Percentiles rank a stretch among this genome's conserved stretches.
Evolutionary conservation across 345 rosid genomes (phyloP).

Genomic region (Sapria himalayana): DNA sequence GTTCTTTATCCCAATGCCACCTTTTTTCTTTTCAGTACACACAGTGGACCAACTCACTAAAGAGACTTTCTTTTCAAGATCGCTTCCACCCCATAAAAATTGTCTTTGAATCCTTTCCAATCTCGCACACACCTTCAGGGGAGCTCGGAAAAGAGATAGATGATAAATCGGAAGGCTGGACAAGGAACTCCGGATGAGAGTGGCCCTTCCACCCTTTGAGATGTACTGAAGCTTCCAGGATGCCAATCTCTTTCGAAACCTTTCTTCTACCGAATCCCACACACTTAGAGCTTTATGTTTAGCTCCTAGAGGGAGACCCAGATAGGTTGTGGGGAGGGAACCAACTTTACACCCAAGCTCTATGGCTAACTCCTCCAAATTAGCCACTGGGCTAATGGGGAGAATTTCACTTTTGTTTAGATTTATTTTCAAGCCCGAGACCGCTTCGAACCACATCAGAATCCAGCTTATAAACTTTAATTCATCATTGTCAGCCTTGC

Average conservation of each 20-base stretch:
- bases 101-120: background rate
- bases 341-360: background rate
- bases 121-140: background rate
- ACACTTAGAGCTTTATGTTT: background rate
- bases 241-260: background rate
- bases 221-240: background rate
- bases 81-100: background rate
- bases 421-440: background rate
- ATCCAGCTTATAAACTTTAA: background rate
- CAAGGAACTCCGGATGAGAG: background rate
- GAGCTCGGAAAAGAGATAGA: background rate
- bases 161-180: background rate
- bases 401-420: background rate
- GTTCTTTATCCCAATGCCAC: background rate
- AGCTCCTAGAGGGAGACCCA: background rate
- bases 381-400: background rate
- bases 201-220: background rate
- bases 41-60: background rate
- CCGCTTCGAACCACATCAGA: background rate
- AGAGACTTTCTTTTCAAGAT: background rate
- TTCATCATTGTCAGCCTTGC: background rate
- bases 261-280: background rate
- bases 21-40: background rate
- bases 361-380: background rate
- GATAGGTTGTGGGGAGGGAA: background rate